Evolutionary conservation across 2,329 filamentous ascomycete genomes (phyloP).

Genomic region (Neopestalotiopsis clavispora): DNA sequence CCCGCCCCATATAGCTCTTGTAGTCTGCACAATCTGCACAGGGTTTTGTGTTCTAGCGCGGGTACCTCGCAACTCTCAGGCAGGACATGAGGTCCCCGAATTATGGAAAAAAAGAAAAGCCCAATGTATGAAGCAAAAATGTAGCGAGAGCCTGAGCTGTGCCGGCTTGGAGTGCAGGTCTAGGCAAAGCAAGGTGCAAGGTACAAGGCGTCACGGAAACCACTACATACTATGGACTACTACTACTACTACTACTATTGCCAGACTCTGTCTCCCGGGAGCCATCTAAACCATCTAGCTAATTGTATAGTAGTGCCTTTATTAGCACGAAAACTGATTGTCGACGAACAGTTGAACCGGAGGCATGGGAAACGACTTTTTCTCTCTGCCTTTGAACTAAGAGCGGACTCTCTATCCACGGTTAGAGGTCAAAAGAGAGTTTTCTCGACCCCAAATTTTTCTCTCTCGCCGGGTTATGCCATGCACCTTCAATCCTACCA

Average conservation of each 20-base stretch:
- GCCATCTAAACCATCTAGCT: neutral
- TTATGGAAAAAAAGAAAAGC: neutral
- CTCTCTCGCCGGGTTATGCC: conserved; percentile 5
- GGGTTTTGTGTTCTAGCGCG: conserved; percentile 4
- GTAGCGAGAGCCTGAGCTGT: neutral
- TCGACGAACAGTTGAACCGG: too few relatives aligned
- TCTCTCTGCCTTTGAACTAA: neutral
- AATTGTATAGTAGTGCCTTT: neutral
- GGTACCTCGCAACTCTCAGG: neutral
- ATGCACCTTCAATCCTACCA: conserved; percentile 5
- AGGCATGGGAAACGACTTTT: neutral
- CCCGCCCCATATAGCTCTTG: neutral
- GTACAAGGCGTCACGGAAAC: neutral
- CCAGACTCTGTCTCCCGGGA: neutral
- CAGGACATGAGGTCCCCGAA: neutral
- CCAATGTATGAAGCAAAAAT: neutral
- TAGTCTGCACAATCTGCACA: neutral
- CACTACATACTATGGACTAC: neutral
- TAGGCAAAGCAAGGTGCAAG: neutral
- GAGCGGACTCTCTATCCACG: neutral
- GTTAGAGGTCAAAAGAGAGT: conserved; percentile 9
- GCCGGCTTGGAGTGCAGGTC: neutral
- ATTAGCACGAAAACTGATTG: neutral
- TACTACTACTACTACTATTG: neutral
- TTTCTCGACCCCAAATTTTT: neutral